Conservation (phyloP, 352 stramenopile genomes). For the Phytophthora aleatoria region DNA sequence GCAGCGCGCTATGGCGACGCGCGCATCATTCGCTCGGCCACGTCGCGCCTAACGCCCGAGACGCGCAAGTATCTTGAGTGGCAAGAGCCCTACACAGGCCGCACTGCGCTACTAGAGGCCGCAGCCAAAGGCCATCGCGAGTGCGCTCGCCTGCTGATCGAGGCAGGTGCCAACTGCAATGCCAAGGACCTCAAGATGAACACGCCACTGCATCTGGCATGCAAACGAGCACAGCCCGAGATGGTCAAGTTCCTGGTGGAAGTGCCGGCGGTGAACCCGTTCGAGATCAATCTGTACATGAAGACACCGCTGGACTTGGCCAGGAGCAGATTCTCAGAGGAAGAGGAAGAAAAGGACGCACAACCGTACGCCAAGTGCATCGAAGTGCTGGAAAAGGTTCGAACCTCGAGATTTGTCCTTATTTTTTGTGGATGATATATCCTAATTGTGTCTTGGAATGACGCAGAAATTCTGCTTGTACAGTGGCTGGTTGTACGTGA, state of each 20-base stretch:
- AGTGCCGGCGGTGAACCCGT: constrained; percentile 43
- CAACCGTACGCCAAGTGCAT: constrained; percentile 48
- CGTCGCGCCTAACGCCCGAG: constrained; percentile 41
- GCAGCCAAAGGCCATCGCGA: constrained; percentile 45
- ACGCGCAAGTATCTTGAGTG: constrained; percentile 58
- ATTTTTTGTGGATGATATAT: background rate
- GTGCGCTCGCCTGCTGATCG: constrained; percentile 50
- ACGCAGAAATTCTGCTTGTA: constrained; percentile 59
- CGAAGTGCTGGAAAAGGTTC: constrained; percentile 63
- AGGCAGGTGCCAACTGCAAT: constrained; percentile 55
- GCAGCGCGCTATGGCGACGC: constrained; percentile 50
- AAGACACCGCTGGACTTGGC: constrained; percentile 56
- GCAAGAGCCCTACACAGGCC: constrained; percentile 52
- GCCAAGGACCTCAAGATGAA: constrained; percentile 54
- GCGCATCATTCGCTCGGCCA: constrained; percentile 37
- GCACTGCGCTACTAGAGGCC: constrained; percentile 53
- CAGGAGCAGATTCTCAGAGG: constrained; percentile 34
- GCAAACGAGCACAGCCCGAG: constrained; percentile 45
- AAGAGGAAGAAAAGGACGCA: constrained; percentile 32
- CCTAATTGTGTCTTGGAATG: constrained; percentile 10
- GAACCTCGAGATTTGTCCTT: background rate
- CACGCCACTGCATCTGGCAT: constrained; percentile 60
- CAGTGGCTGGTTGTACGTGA: constrained; percentile 67
- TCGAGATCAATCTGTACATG: constrained; percentile 48
- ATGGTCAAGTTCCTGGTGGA: constrained; percentile 54